Evolutionary conservation across 73 alveolate species (phyloP), one percentile per base, ranked within the genome.

Genomic region (Durusdinium trenchii): DNA sequence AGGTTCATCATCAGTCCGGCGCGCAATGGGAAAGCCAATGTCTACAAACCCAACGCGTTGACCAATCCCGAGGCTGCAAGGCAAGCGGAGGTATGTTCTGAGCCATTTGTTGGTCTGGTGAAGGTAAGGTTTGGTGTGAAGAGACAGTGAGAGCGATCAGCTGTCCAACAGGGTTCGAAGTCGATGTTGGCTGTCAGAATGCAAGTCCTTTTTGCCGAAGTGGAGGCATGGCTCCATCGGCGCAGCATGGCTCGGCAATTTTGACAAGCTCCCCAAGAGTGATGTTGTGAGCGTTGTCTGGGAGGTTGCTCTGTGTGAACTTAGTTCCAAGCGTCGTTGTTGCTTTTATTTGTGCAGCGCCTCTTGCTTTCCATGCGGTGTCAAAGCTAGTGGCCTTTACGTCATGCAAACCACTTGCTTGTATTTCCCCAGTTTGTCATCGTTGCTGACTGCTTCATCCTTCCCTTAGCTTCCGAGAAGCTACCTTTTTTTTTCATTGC

Each of bases 191-290:
- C 18, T 36, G 6, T 32, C 6, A 3, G 6, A 6, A 20, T 71
- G 84, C 35, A 47, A 28, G 84, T 71, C 36, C 9, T 6, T 36
- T 6, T 43, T 76, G 40, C 4, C 42, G 7, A 2, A 43, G 9
- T 18, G 69, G 47, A 79, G 90, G 90, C 90, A 79, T 79, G 90
- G 69, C 64, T 47, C 90, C 10, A 79, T 79, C 28, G 90, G 90
- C 5, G 90, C 90, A 2, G 67, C 90, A 5, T 79, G 26, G 16
- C n/a, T 79, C 10, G 90, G 90, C 90, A 10, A 47, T 46, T 23
- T 79, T 12, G 90, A 79, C 69, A 79, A 79, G 69, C 69, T 79
- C 18, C 90, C 90, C 4, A 76, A 76, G 42, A 76, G 20, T 45
- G 47, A n/a, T 43, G 5, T 14, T 38, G 23, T 20, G 46, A 9